Evolutionary conservation across 148 eudicot species (phyloP).

Genomic region (Agrostemma githago): DNA sequence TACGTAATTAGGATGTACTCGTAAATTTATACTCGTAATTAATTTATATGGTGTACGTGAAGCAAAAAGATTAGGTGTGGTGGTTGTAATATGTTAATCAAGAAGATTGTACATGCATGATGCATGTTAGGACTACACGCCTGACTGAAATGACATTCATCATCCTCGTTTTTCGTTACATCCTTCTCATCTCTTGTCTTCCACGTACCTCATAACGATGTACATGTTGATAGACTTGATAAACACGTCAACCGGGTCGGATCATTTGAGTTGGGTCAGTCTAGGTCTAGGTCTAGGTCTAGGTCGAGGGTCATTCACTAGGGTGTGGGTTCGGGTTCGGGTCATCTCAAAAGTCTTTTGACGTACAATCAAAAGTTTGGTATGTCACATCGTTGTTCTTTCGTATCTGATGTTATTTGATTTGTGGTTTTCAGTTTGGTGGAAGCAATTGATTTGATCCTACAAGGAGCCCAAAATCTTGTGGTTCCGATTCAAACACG

Average conservation of each 20-base stretch:
- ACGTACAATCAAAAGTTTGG: background rate
- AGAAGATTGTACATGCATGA: conserved; percentile 7
- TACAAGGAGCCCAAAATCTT: conserved; percentile 68
- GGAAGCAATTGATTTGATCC: conserved; percentile 69
- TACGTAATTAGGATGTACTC: background rate
- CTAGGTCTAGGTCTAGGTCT: too few relatives aligned
- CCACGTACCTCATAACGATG: background rate
- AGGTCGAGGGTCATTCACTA: too few relatives aligned
- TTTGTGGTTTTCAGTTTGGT: conserved; percentile 43
- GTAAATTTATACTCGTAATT: background rate
- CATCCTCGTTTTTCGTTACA: background rate
- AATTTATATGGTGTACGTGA: background rate
- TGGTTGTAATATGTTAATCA: background rate
- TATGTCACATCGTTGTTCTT: background rate
- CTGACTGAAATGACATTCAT: background rate
- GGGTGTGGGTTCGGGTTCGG: too few relatives aligned
- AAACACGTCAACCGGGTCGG: background rate
- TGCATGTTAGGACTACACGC: background rate
- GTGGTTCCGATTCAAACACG: conserved; percentile 60
- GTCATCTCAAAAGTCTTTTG: background rate
- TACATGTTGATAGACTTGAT: too few relatives aligned
- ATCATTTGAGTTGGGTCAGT: too few relatives aligned
- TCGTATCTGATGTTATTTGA: background rate
- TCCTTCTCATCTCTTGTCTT: background rate
- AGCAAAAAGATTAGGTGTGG: conserved; percentile 4